These are phyloP conservation scores for Solanum pinnatisectum DNA, from an alignment of 257 asterid species.

Conservation along the genomic window DNA sequence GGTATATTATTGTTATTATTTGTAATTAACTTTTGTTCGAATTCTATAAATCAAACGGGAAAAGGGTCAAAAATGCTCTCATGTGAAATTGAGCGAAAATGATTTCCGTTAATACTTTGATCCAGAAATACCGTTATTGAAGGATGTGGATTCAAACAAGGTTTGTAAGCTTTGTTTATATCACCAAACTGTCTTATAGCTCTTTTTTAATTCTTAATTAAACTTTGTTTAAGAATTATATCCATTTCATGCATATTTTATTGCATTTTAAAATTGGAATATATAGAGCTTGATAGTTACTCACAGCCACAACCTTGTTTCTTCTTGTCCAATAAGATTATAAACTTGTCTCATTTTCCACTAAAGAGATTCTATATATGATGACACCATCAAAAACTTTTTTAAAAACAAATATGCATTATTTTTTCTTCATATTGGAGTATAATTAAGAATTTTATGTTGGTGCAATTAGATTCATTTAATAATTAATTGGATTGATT, in stretches of 20 bases:
- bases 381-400: neutral
- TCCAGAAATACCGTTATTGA: neutral
- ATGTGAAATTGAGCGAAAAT: neutral
- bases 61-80: no score
- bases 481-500: constrained; percentile 8
- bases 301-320: neutral
- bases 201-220: neutral
- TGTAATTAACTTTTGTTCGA: neutral
- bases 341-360: constrained; percentile 25
- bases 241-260: constrained; percentile 33
- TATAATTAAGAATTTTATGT: neutral
- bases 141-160: constrained; percentile 72
- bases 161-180: constrained; percentile 38
- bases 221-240: constrained; percentile 1
- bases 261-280: constrained; percentile 9
- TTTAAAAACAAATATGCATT: neutral
- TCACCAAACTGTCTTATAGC: constrained; percentile 36
- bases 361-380: neutral
- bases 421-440: neutral
- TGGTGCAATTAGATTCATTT: constrained; percentile 6
- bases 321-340: neutral
- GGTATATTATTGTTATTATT: no score
- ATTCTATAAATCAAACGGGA: no score
- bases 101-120: no score
- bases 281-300: neutral